Evolutionary conservation across 73 alveolate species (phyloP), one percentile per base, ranked within the genome.

Genomic region (Paraurostyla sp.): DNA sequence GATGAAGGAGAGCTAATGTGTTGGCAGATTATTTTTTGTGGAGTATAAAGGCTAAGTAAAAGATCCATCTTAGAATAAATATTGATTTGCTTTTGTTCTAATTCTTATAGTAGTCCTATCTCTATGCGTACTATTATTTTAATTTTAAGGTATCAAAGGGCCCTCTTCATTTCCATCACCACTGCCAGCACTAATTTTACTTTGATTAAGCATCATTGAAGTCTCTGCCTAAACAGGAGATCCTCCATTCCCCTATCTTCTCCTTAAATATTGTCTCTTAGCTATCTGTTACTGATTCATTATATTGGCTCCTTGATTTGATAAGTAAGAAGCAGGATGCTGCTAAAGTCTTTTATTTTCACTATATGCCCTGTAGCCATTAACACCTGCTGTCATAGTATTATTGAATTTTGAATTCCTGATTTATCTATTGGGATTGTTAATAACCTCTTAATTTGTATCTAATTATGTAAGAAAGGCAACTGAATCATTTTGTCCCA

Each of bases 241-340:
- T 2, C 89, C 89, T 16, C 89, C 89, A n/a, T 52, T 48, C 18
- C 89, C 89, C 63, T 78, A 40, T 18, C 89, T 27, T 29, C 38
- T 50, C 62, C 80, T 78, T 29, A 78, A 32, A 32, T 20, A 78
- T 56, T 78, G 43, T 20, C 87, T 78, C 45, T 30, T 36, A n/a
- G n/a, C n/a, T 13, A 30, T 16, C 15, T 4, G 59, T 52, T 46
- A 45, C 23, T 69, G 48, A 23, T 20, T 25, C 49, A 49, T 46
- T 1, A 49, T 16, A 75, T 75, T 43, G 9, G 87, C 69, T 46
- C 75, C 75, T 22, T 75, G 48, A 9, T 43, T n/a, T 75, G 69
- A 49, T 11, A 49, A 33, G 32, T 43, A 46, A n/a, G n/a, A n/a
- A n/a, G n/a, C n/a, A n/a, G n/a, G n/a, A n/a, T n/a, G n/a, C n/a